Evolutionary conservation across 2,329 filamentous ascomycete genomes (phyloP), one percentile per base, ranked within the genome.

Genomic region (Fusarium chuoi): DNA sequence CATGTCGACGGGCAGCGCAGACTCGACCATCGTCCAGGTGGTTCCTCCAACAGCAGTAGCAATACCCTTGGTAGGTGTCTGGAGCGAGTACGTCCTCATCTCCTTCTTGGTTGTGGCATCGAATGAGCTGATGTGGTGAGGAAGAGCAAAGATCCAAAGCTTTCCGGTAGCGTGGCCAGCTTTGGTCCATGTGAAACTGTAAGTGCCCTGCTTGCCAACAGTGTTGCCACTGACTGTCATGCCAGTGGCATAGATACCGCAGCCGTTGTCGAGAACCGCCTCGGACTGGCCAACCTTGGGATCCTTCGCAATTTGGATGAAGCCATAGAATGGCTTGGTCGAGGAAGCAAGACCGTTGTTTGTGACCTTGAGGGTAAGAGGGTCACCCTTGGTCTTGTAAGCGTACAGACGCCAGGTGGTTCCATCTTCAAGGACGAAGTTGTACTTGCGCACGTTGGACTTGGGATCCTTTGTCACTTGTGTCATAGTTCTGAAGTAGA

Each of bases 141-240:
- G 94, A 54, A 99, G 84, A 22, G 93, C 94, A 80, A 93, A 98
- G 91, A 97, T 96, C 72, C 96, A 86, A 28, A 98, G 85, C 68
- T 85, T 88, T 22, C 89, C 85, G 12, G 84, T 81, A 22, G 86
- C 79, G 41, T 90, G 85, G 11, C 95, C 96, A 2, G 85, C 87
- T 78, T 94, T 96, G n/a, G 85, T 83, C 84, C 93, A 98, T 0
- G 84, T 83, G 65, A 98, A 89, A 0, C 84, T 89, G 80, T 98
- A 99, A 4, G 86, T 89, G 17, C 94, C 96, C 17, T 84, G 84
- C 1, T 84, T 84, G 4, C 89, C 90, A 48, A 84, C 82, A 3
- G 88, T 88, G 8, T 87, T 87, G 2, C 93, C 96, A 8, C 89
- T 88, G 30, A 98, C 83, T 3, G 83, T 86, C 15, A 91, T 89